Percentiles rank a stretch among this genome's conserved stretches.
These are phyloP conservation scores for Teratosphaeria destructans DNA, from an alignment of 2,329 filamentous ascomycete species.

Conservation along the genomic window DNA sequence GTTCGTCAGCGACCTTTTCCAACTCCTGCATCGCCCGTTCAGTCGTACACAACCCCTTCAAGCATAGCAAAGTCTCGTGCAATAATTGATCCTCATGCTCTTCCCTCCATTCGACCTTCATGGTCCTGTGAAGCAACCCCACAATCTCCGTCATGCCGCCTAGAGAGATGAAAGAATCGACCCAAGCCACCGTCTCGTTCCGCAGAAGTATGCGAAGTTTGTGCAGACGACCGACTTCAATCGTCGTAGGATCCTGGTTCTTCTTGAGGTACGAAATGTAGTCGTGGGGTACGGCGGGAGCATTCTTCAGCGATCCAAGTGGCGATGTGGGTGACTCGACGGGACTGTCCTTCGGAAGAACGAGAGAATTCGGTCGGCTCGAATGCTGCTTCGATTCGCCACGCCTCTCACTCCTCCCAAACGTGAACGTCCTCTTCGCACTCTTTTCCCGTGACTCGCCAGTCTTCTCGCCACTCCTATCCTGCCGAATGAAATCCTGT, in stretches of 20 bases:
- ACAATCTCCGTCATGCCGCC: conserved; percentile 92
- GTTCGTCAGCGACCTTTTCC: conserved; percentile 62
- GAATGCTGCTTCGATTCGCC: conserved; percentile 53
- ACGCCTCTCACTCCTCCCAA: conserved; percentile 53
- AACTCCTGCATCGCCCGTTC: conserved; percentile 75
- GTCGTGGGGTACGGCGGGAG: conserved; percentile 57
- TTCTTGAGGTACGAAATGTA: conserved; percentile 80
- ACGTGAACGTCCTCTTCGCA: conserved; percentile 49
- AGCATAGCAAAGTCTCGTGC: conserved; percentile 81
- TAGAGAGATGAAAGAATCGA: conserved; percentile 78
- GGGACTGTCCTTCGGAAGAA: conserved; percentile 40
- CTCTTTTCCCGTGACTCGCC: conserved; percentile 33
- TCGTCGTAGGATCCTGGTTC: conserved; percentile 66
- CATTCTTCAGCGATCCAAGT: conserved; percentile 17
- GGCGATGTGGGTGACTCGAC: conserved; percentile 6
- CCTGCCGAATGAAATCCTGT: conserved; percentile 86
- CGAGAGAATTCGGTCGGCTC: conserved; percentile 44
- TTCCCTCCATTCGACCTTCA: conserved; percentile 94
- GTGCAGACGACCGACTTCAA: conserved; percentile 91
- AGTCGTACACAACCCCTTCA: conserved; percentile 91
- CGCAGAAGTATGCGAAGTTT: conserved; percentile 81
- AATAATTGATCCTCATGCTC: conserved; percentile 91
- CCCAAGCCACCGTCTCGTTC: conserved; percentile 94
- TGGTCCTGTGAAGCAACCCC: conserved; percentile 75
- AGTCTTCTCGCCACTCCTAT: conserved; percentile 52